Evolutionary conservation across 495 filamentous ascomycete species (phyloP), one percentile per base, ranked within the genome.

Genomic region (Rostrohypoxylon terebratum): DNA sequence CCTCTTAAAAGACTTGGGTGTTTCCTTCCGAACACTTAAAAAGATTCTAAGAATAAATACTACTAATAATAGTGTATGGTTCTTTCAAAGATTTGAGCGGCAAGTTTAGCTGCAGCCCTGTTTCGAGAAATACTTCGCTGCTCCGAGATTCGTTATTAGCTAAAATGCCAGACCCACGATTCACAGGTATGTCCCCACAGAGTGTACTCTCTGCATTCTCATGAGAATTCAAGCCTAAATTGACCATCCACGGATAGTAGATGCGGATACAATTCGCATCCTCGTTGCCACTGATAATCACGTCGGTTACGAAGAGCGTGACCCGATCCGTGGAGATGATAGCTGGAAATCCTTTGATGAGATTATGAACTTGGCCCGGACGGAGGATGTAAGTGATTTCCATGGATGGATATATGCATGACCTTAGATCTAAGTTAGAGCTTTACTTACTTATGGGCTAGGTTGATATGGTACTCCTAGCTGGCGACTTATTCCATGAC

Each of bases 291-390:
- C 94, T 14, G 96, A 99, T 80, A 97, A 93, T 76, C 96, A 99
- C 91, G 96, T 99, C 61, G 96, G 96, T 34, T 98, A 91, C 83
- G 93, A 93, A 72, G 96, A 99, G 80, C 91, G 96, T 71, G 94
- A 99, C 78, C 87, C 92, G 18, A 92, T 94, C 69, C 93, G 96
- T 3, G 93, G 94, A 42, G 93, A 99, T 77, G 96, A 99, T 80
- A 97, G 94, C 81, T 98, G 95, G 96, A 91, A 91, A 74, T 93
- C 89, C 59, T 99, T 99, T 81, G 90, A 98, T 74, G 96, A 99
- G 78, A 87, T 97, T 48, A 97, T 99, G 93, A 91, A 90, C 65
- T 80, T 98, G 13, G 96, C 94, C 9, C 93, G 91, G 78, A 88
- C 92, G 50, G 87, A 87, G 48, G 96, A 98, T 83, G 96, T 92